Evolutionary conservation across 2,329 filamentous ascomycete genomes (phyloP), one percentile per base, ranked within the genome.

Genomic region (Fusarium heterosporum): DNA sequence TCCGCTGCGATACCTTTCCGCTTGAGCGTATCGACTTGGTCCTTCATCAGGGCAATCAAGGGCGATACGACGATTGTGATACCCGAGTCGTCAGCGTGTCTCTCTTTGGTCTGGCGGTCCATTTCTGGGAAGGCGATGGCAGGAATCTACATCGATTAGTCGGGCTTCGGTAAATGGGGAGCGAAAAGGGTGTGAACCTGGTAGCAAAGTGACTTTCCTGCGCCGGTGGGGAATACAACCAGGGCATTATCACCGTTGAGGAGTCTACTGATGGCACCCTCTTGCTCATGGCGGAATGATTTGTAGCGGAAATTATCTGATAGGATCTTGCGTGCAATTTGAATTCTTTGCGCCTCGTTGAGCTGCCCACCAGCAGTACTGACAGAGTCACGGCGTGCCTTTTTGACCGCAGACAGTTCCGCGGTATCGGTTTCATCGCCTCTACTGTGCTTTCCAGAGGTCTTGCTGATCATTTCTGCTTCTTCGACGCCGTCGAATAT

Each of bases 21-120:
- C 45, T 80, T 76, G 19, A 89, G 76, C 2, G 82, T 81, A 64
- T 88, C 85, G 1, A 87, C 84, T 65, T 89, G 86, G 61, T 88
- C 85, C 69, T 88, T 88, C 85, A 87, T 87, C 52, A 88, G 70
- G 3, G 84, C 84, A 50, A 87, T 84, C 4, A 87, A 74, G 0
- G 85, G 85, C 0, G 84, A 87, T 3, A 87, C 83, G 4, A 87
- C 83, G 8, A 88, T 79, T 2, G 84, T 87, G 62, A 87, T 81
- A 8, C 84, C 87, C 12, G 77, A 73, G 17, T 79, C 77, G 4
- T 73, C 73, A 1, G 71, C 50, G 0, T 68, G 68, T 40, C 75
- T 66, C 4, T 64, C 64, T 2, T 72, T 74, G 6, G 63, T 73
- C 16, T 68, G 54, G 2, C 69, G 60, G 32, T 85, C 83, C 12